phyloP scores from a whole-genome alignment of 176 grass and related monocot genomes.

The Bonia amplexicaulis region DNA sequence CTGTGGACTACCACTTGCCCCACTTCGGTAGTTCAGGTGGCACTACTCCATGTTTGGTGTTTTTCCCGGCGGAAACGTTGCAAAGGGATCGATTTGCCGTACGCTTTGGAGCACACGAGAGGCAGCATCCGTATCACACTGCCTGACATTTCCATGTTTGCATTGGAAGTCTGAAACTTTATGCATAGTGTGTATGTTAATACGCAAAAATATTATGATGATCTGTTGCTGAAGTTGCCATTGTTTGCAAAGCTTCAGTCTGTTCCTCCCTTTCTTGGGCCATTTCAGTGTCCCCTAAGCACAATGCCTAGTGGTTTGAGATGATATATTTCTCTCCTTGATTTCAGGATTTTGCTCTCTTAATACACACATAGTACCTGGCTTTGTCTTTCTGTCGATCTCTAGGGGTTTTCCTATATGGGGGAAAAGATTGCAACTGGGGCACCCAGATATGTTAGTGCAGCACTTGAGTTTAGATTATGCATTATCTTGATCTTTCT shows the following conservation, averaged over 20 bases:
- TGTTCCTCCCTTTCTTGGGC: constrained; percentile 16
- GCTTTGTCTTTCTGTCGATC: constrained; percentile 38
- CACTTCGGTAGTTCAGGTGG: constrained; percentile 17
- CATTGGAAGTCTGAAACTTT: constrained; percentile 18
- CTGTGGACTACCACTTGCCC: constrained; percentile 21
- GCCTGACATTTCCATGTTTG: constrained; percentile 28
- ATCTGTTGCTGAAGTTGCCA: neutral
- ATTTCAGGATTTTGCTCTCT: constrained; percentile 66
- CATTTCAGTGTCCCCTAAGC: constrained; percentile 47
- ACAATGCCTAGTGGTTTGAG: constrained; percentile 37
- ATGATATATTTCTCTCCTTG: constrained; percentile 27
- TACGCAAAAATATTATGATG: neutral
- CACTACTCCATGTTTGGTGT: constrained; percentile 41
- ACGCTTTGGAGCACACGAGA: constrained; percentile 29
- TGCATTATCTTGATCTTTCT: constrained; percentile 7
- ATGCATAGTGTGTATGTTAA: neutral
- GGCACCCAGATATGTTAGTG: constrained; percentile 8
- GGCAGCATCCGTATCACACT: constrained; percentile 14
- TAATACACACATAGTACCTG: constrained; percentile 27
- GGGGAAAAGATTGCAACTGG: neutral
- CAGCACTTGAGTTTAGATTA: neutral
- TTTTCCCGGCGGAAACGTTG: constrained; percentile 28
- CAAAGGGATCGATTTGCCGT: constrained; percentile 23
- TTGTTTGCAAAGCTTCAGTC: neutral
- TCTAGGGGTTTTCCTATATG: constrained; percentile 21